Base-by-base conservation (phyloP, 441 rosid genomes). In the Isatis lusitanica region DNA sequence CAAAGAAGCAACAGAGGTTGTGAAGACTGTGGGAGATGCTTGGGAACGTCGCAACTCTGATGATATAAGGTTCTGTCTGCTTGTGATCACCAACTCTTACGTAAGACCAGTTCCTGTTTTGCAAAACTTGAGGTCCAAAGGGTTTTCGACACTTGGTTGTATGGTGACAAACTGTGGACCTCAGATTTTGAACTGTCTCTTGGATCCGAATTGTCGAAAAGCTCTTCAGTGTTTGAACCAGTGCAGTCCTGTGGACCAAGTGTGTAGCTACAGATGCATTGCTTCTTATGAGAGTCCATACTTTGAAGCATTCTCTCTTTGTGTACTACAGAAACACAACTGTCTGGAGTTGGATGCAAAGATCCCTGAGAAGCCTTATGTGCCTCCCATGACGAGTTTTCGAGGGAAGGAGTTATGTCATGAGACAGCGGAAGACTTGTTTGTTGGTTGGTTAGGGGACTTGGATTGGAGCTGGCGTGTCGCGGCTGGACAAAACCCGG, bases 381-480 rank as follows among this genome's bases (percentile, higher is more conserved):
- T 88, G 24, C 80, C 87, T 68, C 97, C 97, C 4, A 83, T 94
- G 94, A 79, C 42, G n/a, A 81, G 70, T 76, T 94, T 91, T 58
- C 82, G 78, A 73, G 95, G 90, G 44, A 68, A 84, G 26, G 86
- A 78, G 60, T 62, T 94, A 35, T 79, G 83, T 66, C 89, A 88
- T 9, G 92, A 85, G 66, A 80, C 80, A 55, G 95, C 95, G 0
- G 97, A 94, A 77, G 97, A 92, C 81, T 83, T 94, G 70, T 92
- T 94, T 53, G 91, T 94, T 63, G 97, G 97, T 13, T 94, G 97
- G 95, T 77, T 92, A 70, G 95, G 94, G 48, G 78, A 59, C 39
- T 68, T 90, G 58, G 90, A 84, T 38, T 92, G 97, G 94, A 94
- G 98, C 59, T 94, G 97, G 95, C 89, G 97, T 46, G 98, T 94